Conservation (phyloP, 1,284 basidiomycete species). For the Volvariella surrecta region DNA sequence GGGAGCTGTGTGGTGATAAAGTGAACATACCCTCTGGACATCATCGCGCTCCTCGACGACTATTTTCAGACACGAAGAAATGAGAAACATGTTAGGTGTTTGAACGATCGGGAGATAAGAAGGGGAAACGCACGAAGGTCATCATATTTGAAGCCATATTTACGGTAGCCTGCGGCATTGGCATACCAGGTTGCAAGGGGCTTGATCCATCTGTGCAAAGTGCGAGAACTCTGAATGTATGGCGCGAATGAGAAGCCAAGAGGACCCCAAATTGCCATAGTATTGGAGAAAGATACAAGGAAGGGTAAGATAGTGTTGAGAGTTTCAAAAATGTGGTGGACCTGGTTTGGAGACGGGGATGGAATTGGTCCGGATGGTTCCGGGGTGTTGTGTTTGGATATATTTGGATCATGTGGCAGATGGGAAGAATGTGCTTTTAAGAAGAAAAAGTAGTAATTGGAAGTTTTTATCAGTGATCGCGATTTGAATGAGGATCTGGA, state of each 20-base stretch:
- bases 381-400: slow-evolving; percentile 17
- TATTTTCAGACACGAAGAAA: slow-evolving; percentile 27
- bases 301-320: background rate
- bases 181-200: slow-evolving; percentile 86
- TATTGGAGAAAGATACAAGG: no score
- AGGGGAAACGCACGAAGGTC: slow-evolving; percentile 68
- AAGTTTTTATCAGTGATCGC: no score
- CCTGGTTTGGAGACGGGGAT: background rate
- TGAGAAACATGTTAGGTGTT: slow-evolving; percentile 9
- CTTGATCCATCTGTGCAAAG: slow-evolving; percentile 59
- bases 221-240: slow-evolving; percentile 63
- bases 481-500: no score
- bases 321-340: slow-evolving; percentile 3
- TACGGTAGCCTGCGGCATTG: slow-evolving; percentile 76
- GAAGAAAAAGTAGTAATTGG: slow-evolving; percentile 15
- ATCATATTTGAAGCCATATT: slow-evolving; percentile 90
- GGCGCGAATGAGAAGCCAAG: slow-evolving; percentile 76
- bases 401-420: slow-evolving; percentile 22
- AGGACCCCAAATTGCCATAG: slow-evolving; percentile 53
- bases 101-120: slow-evolving; percentile 6
- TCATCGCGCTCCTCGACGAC: slow-evolving; percentile 83
- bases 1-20: background rate
- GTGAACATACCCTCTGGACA: slow-evolving; percentile 70
- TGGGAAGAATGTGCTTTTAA: slow-evolving; percentile 8
- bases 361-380: slow-evolving; percentile 2